These are phyloP conservation scores for Penicillium argentinense DNA, from an alignment of 495 filamentous ascomycete genomes.

Conservation along the genomic window DNA sequence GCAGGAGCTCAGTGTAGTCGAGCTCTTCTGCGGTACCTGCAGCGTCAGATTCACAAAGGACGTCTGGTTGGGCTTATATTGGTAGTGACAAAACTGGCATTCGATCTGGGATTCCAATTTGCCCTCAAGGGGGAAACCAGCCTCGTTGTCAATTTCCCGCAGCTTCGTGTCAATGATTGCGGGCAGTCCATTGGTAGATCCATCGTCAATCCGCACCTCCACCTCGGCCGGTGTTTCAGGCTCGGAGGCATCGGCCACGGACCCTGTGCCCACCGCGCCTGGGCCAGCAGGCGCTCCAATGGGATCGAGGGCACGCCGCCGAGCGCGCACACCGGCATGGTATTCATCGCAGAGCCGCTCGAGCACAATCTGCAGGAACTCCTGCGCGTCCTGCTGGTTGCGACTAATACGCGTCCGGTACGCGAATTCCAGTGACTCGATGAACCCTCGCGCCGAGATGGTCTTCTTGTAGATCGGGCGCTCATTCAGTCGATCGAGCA, in stretches of 20 bases:
- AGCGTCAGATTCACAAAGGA: slow-evolving; percentile 91
- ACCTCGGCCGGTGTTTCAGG: slow-evolving; percentile 33
- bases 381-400: slow-evolving; percentile 97
- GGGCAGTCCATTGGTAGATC: slow-evolving; percentile 37
- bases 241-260: slow-evolving; percentile 12
- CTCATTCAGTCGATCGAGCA: slow-evolving; percentile 92
- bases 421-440: slow-evolving; percentile 75
- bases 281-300: slow-evolving; percentile 18
- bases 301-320: slow-evolving; percentile 41
- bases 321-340: slow-evolving; percentile 73
- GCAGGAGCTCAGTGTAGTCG: slow-evolving; percentile 67
- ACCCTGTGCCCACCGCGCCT: slow-evolving; percentile 11
- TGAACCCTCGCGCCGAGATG: slow-evolving; percentile 80
- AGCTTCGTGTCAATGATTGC: slow-evolving; percentile 46
- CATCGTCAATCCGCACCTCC: slow-evolving; percentile 45
- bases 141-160: slow-evolving; percentile 53
- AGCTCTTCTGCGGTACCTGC: slow-evolving; percentile 78
- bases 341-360: slow-evolving; percentile 94
- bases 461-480: slow-evolving; percentile 91
- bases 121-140: slow-evolving; percentile 85
- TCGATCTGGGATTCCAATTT: slow-evolving; percentile 88
- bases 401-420: slow-evolving; percentile 89
- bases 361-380: slow-evolving; percentile 90
- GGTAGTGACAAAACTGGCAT: slow-evolving; percentile 84
- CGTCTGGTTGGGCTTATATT: slow-evolving; percentile 76